A percentile compares a stretch with the other conserved stretches of the same genome.
phyloP scores from a whole-genome alignment of 2,329 filamentous ascomycete species.

The Botrytis elliptica region DNA sequence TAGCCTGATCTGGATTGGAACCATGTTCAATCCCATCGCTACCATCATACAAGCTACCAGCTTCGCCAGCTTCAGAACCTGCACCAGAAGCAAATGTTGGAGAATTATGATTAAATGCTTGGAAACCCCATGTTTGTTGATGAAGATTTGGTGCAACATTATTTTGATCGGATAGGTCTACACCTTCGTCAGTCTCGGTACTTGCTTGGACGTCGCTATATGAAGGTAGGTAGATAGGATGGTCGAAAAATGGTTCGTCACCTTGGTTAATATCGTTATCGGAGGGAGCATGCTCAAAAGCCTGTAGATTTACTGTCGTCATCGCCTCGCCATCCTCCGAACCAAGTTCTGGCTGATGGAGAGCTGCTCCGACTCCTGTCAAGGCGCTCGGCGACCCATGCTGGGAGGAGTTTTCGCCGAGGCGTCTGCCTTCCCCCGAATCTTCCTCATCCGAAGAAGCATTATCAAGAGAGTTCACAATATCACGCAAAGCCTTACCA shows the following conservation, averaged over 20 bases:
- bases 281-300: conserved; percentile 32
- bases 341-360: conserved; percentile 62
- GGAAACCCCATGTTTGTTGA: conserved; percentile 4
- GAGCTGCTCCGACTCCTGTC: conserved; percentile 74
- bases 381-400: conserved; percentile 90
- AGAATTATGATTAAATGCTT: conserved; percentile 18
- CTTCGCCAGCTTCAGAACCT: conserved; percentile 32
- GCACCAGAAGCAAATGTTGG: conserved; percentile 31
- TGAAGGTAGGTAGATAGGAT: conserved; percentile 27
- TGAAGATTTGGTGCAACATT: conserved; percentile 18
- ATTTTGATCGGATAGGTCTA: conserved; percentile 32
- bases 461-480: conserved; percentile 63
- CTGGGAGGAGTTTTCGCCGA: conserved; percentile 79
- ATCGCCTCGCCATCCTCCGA: conserved; percentile 38
- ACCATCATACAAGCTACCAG: conserved; percentile 12
- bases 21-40: conserved; percentile 38
- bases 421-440: conserved; percentile 82
- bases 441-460: conserved; percentile 47
- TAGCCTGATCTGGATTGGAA: conserved; percentile 34
- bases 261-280: conserved; percentile 33
- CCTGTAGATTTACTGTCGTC: conserved; percentile 35
- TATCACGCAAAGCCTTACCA: conserved; percentile 69
- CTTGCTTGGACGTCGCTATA: conserved; percentile 32
- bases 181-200: conserved; percentile 35
- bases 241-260: conserved; percentile 21